Evolutionary conservation across 1,284 basidiomycete species (phyloP), one percentile per base, ranked within the genome.

Genomic region (Cutaneotrichosporon cutaneum): DNA sequence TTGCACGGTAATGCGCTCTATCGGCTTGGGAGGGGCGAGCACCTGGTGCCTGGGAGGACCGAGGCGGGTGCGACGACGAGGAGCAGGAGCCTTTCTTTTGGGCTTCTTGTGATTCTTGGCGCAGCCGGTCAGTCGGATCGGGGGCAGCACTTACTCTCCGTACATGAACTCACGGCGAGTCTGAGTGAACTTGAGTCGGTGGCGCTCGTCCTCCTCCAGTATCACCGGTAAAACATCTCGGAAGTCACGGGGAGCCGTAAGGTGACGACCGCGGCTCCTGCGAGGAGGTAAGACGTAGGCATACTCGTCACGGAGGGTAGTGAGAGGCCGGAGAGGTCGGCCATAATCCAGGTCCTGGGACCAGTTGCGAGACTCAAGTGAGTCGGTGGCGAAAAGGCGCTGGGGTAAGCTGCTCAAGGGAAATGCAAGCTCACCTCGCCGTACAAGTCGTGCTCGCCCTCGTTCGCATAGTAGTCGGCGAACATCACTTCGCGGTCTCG

Each of bases 341-440:
- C 26, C 39, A 14, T 45, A 42, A 4, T 14, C n/a, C 10, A 11
- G 18, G n/a, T 32, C 10, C 32, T 54, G 16, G 14, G 27, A n/a
- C 11, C n/a, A 21, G 27, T 21, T 22, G 9, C 14, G 21, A 8
- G 54, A 30, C 26, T 44, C n/a, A 0, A 24, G 39, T 1, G 54
- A 56, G 22, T 54, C 52, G 33, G 52, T 26, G 3, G 42, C 26
- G 54, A 56, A 56, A n/a, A 56, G n/a, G 2, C n/a, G 39, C 54
- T 56, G 54, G n/a, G 11, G 39, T 54, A 21, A 54, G 52, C 24
- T 14, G 22, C 11, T 13, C 4, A 2, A 16, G 11, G 4, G 11
- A 18, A 1, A 4, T 2, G 11, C 21, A 4, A 54, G 22, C 35
- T 36, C 24, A 54, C 52, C 33, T 54, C 35, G 35, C 18, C 11